A percentile compares a stretch with the other conserved stretches of the same genome.
Evolutionary conservation across 2,329 filamentous ascomycete genomes (phyloP).

Genomic region (Venturia effusa): DNA sequence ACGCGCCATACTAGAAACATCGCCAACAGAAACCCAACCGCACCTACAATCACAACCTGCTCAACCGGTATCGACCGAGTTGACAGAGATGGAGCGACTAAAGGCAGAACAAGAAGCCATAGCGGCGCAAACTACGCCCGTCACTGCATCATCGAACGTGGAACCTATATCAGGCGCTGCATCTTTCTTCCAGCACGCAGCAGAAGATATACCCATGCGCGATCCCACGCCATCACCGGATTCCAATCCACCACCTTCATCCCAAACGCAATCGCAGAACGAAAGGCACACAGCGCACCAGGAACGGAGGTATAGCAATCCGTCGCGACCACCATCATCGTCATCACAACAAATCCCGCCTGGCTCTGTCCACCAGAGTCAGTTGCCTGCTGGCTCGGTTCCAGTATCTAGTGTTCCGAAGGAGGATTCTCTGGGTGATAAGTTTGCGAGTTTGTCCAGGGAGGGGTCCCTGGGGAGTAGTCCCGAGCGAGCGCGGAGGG

Average conservation of each 20-base stretch:
- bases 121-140: neutral
- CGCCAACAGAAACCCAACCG: neutral
- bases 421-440: neutral
- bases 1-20: neutral
- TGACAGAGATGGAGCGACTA: neutral
- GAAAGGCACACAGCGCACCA: neutral
- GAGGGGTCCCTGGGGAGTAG: neutral
- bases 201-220: conserved; percentile 13
- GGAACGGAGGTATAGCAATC: neutral
- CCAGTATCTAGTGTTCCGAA: neutral
- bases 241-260: neutral
- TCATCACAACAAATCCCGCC: neutral
- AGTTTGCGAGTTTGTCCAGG: neutral
- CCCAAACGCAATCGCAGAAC: too few species aligned
- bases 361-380: neutral
- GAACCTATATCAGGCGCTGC: neutral
- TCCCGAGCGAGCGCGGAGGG: conserved; percentile 16
- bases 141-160: neutral
- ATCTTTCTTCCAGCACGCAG: neutral
- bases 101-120: neutral
- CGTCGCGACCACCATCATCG: neutral
- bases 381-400: neutral
- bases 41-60: neutral
- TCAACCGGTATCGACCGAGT: neutral
- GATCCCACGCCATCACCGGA: neutral